These are phyloP conservation scores for Lactuca sativa DNA, from an alignment of 129 eudicot genomes.

Conservation along the genomic window DNA sequence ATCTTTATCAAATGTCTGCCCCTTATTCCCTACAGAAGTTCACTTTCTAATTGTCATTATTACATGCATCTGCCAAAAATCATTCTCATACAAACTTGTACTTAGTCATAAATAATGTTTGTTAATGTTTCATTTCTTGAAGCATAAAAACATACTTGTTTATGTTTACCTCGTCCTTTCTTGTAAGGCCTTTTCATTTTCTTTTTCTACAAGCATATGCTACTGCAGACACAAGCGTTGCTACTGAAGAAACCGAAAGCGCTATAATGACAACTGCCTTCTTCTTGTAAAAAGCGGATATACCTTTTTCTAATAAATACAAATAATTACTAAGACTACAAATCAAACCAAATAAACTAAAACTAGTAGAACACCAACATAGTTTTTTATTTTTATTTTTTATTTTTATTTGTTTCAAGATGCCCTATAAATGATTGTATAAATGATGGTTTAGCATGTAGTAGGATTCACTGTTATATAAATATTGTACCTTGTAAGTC, in stretches of 20 bases:
- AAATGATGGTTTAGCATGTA: background rate
- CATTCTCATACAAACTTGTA: conserved; percentile 2
- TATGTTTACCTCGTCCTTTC: conserved; percentile 20
- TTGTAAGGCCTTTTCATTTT: conserved; percentile 2
- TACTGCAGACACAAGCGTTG: conserved; percentile 24
- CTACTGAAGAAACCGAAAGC: background rate
- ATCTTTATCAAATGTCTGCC: background rate
- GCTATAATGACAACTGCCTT: conserved; percentile 1
- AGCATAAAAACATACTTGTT: background rate
- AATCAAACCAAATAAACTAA: no score
- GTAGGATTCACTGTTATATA: no score
- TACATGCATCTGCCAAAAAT: background rate
- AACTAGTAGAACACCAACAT: no score
- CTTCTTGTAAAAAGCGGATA: background rate
- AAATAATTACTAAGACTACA: background rate
- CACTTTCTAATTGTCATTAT: background rate
- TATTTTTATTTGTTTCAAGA: background rate
- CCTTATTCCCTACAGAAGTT: conserved; percentile 6
- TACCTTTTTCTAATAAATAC: background rate
- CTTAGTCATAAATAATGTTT: conserved; percentile 7
- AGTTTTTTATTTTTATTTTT: background rate
- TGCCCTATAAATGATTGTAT: background rate
- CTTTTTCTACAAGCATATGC: conserved; percentile 15
- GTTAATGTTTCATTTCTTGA: background rate
- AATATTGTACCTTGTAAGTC: conserved; percentile 24